Conservation (phyloP, 2,329 filamentous ascomycete genomes). For the Epichloe coenophiala region DNA sequence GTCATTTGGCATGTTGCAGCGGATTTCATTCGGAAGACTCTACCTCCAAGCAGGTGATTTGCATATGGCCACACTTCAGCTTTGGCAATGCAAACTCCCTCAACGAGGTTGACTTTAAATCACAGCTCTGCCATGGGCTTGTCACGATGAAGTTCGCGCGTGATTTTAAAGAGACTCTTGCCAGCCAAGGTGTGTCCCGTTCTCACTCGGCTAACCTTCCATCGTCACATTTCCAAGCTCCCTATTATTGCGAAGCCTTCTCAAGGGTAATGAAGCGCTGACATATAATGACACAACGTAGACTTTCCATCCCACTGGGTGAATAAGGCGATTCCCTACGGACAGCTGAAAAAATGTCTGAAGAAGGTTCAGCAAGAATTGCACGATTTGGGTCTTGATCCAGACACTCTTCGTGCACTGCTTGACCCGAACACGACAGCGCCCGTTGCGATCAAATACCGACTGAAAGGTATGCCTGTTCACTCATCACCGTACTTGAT, state of each 20-base stretch:
- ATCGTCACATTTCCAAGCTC: neutral
- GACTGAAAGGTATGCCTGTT: slow-evolving; percentile 31
- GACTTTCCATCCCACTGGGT: slow-evolving; percentile 63
- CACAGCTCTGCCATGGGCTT: neutral
- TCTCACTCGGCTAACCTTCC: neutral
- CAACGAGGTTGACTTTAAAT: neutral
- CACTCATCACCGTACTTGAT: neutral
- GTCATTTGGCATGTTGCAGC: too few species aligned
- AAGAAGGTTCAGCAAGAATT: slow-evolving; percentile 67
- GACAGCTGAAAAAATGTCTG: slow-evolving; percentile 77
- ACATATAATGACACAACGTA: slow-evolving; percentile 9
- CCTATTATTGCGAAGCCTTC: neutral
- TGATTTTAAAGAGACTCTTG: slow-evolving; percentile 57
- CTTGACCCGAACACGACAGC: slow-evolving; percentile 37
- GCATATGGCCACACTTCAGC: neutral
- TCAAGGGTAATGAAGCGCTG: neutral
- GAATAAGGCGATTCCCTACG: slow-evolving; percentile 67
- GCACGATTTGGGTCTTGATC: slow-evolving; percentile 55
- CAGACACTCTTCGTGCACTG: slow-evolving; percentile 53
- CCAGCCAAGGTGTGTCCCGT: slow-evolving; percentile 36
- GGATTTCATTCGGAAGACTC: too few species aligned
- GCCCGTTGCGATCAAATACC: slow-evolving; percentile 37
- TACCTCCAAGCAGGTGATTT: neutral
- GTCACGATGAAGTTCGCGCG: slow-evolving; percentile 72
- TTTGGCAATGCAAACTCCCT: neutral